phyloP scores from a whole-genome alignment of 768 basidiomycete species.

The Auriculariales sp. region DNA sequence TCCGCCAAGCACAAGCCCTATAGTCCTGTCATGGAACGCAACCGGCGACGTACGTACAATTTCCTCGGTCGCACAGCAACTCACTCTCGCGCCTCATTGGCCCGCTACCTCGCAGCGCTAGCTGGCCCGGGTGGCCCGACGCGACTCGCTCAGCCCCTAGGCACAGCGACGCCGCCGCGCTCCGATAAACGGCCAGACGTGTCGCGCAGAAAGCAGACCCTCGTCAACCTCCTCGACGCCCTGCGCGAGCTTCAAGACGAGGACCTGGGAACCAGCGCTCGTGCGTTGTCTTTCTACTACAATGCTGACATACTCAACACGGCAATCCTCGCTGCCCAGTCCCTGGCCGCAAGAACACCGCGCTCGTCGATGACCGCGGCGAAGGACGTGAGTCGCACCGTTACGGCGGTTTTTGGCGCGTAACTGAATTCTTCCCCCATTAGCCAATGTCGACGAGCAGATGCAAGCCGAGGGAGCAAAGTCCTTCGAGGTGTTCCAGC shows the following conservation, averaged over 20 bases:
- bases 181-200: not conserved
- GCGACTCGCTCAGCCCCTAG: too few relatives aligned
- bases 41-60: too few relatives aligned
- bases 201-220: constrained; percentile 25
- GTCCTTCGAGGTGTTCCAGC: constrained; percentile 46
- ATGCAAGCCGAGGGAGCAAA: constrained; percentile 54
- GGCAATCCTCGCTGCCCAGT: not conserved
- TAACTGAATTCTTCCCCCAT: not conserved
- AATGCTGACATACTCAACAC: not conserved
- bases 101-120: too few relatives aligned
- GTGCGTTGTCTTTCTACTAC: not conserved
- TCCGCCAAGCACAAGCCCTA: too few relatives aligned
- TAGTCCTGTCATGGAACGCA: too few relatives aligned
- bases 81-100: too few relatives aligned
- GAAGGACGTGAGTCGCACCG: constrained; percentile 45
- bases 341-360: constrained; percentile 13
- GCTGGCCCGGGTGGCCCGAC: too few relatives aligned
- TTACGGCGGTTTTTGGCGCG: not conserved
- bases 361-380: constrained; percentile 47
- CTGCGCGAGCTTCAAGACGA: constrained; percentile 30
- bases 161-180: not conserved
- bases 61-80: too few relatives aligned
- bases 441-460: constrained; percentile 56
- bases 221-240: constrained; percentile 32
- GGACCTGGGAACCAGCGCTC: constrained; percentile 10